phyloP scores from a whole-genome alignment of 345 rosid species.

The Melaleuca quinquenervia region DNA sequence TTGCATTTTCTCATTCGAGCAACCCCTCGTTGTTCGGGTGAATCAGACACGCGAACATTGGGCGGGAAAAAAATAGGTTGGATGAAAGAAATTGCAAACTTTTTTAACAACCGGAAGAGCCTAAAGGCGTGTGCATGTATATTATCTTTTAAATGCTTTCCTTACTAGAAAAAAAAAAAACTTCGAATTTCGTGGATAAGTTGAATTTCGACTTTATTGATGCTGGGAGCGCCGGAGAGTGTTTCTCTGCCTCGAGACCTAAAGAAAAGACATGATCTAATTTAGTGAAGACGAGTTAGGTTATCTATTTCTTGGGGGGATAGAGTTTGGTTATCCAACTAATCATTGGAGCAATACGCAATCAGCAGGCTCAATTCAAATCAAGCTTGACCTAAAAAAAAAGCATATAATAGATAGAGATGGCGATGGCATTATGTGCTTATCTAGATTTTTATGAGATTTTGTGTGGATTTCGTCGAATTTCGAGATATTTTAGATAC shows the following conservation, averaged over 20 bases:
- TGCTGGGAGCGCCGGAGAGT: neutral
- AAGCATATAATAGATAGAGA: neutral
- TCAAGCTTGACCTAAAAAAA: neutral
- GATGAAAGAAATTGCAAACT: no score
- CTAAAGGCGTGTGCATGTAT: no score
- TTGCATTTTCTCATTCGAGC: no score
- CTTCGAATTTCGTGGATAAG: neutral
- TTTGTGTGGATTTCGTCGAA: fast-evolving
- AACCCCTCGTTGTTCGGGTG: no score
- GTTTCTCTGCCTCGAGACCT: neutral
- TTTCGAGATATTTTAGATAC: neutral
- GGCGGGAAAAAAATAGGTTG: no score
- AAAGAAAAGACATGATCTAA: neutral
- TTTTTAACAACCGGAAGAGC: no score
- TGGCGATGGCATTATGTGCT: neutral
- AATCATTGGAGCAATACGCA: neutral
- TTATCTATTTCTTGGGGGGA: neutral
- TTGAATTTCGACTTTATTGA: neutral
- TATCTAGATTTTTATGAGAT: neutral
- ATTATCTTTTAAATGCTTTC: no score
- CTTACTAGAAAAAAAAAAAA: no score
- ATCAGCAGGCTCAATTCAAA: neutral
- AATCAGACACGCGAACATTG: no score
- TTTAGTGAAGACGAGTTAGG: neutral
- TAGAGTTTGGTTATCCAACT: neutral